These are phyloP conservation scores for Auxenochlorella protothecoides DNA, from an alignment of 139 green algal species.

Conservation along the genomic window DNA sequence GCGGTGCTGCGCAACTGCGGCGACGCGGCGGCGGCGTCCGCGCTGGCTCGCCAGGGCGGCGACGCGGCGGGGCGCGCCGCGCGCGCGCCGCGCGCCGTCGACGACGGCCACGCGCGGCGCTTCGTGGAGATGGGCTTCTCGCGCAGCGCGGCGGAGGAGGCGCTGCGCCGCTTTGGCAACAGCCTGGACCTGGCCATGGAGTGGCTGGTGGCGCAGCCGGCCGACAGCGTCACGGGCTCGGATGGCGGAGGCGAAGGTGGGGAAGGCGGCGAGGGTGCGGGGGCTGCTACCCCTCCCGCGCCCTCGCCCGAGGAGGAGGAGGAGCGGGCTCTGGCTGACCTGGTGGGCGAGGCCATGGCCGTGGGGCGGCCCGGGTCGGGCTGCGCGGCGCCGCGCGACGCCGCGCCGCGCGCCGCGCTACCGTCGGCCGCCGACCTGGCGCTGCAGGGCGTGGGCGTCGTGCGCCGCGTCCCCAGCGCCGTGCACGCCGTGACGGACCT, in stretches of 20 bases:
- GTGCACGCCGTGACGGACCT: too few relatives aligned
- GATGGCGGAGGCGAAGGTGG: constrained; percentile 20
- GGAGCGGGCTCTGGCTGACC: constrained; percentile 7
- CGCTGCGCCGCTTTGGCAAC: constrained; percentile 55
- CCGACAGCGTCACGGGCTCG: constrained; percentile 4
- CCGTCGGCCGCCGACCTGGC: too few relatives aligned
- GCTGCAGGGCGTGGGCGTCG: too few relatives aligned
- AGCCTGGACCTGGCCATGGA: constrained; percentile 88
- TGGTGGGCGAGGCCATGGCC: background rate
- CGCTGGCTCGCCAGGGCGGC: constrained; percentile 1
- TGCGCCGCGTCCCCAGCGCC: too few relatives aligned
- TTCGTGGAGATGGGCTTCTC: constrained; percentile 90
- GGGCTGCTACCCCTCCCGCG: background rate
- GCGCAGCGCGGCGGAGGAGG: constrained; percentile 48
- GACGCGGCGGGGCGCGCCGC: background rate
- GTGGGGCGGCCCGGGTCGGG: too few relatives aligned
- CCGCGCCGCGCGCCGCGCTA: too few relatives aligned
- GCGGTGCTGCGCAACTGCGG: constrained; percentile 45
- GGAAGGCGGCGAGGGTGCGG: constrained; percentile 9
- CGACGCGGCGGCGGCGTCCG: constrained; percentile 14
- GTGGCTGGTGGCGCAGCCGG: constrained; percentile 80
- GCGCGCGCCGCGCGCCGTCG: constrained; percentile 11
- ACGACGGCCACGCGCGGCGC: constrained; percentile 40
- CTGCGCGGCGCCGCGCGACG: too few relatives aligned
- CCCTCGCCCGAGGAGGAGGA: background rate